These are phyloP conservation scores for Fraxinus albicans DNA, from an alignment of 305 asterid species.

Conservation along the genomic window DNA sequence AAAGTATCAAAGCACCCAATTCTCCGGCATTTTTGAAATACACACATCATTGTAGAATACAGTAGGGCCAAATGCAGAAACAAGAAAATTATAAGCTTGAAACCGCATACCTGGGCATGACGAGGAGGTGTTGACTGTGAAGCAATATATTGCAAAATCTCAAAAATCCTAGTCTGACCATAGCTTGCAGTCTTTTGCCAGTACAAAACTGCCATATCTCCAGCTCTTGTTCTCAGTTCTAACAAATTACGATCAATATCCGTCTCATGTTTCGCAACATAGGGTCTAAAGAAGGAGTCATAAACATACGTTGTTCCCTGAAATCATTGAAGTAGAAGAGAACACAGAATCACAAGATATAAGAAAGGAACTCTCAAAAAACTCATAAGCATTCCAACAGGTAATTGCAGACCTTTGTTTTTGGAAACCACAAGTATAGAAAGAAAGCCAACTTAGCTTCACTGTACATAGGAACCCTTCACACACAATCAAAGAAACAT, in stretches of 20 bases:
- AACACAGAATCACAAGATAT: neutral
- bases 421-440: constrained; percentile 55
- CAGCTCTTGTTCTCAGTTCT: constrained; percentile 27
- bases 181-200: constrained; percentile 35
- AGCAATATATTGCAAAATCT: constrained; percentile 38
- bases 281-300: constrained; percentile 37
- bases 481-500: neutral
- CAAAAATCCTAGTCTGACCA: constrained; percentile 32
- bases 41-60: neutral
- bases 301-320: constrained; percentile 45
- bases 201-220: neutral
- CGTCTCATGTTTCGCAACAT: constrained; percentile 37
- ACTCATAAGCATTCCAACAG: neutral
- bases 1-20: neutral
- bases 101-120: neutral
- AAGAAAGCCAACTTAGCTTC: constrained; percentile 52
- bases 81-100: neutral
- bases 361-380: neutral
- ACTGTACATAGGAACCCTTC: constrained; percentile 53
- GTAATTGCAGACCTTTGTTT: constrained; percentile 37
- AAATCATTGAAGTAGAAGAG: neutral
- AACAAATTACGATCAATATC: constrained; percentile 39
- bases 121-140: constrained; percentile 24
- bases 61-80: neutral
- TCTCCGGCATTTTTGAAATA: neutral